Evolutionary conservation across 805 yeast genomes (phyloP).

Genomic region (Aciculoconidium aculeatum): DNA sequence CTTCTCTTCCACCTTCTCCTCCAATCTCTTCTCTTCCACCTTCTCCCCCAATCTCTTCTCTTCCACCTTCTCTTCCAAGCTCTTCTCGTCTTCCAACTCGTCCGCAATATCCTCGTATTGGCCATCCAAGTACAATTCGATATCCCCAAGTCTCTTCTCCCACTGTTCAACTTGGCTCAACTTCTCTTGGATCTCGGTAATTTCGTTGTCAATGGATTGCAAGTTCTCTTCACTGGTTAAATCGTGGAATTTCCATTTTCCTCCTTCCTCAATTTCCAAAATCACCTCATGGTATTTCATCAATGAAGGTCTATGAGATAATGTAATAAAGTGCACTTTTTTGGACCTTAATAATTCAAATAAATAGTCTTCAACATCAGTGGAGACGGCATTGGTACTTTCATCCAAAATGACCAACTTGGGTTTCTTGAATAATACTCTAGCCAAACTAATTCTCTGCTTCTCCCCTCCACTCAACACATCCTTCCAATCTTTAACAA

Average conservation of each 20-base stretch:
- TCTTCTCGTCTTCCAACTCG: constrained; percentile 1
- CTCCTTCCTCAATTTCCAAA: constrained; percentile 54
- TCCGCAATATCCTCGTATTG: constrained; percentile 16
- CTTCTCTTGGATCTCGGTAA: constrained; percentile 56
- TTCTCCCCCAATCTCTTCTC: neutral
- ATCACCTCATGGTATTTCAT: constrained; percentile 79
- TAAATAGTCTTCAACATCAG: constrained; percentile 82
- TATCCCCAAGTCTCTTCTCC: constrained; percentile 53
- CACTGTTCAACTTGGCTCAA: constrained; percentile 53
- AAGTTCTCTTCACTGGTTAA: constrained; percentile 62
- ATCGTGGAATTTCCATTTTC: constrained; percentile 46
- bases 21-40: constrained; percentile 1
- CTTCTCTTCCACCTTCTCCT: neutral
- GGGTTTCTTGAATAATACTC: constrained; percentile 76
- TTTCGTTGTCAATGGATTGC: constrained; percentile 68
- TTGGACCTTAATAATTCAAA: constrained; percentile 69
- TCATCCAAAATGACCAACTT: constrained; percentile 82
- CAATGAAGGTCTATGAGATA: constrained; percentile 77
- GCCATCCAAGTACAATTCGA: constrained; percentile 49
- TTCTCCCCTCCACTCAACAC: constrained; percentile 96
- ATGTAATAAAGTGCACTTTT: constrained; percentile 71
- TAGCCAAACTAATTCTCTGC: constrained; percentile 84
- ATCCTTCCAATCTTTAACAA: constrained; percentile 73
- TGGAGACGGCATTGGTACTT: constrained; percentile 88
- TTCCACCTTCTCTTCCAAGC: neutral